phyloP scores from a whole-genome alignment of 164 flowering plant genomes.

The Chimonanthus salicifolius region DNA sequence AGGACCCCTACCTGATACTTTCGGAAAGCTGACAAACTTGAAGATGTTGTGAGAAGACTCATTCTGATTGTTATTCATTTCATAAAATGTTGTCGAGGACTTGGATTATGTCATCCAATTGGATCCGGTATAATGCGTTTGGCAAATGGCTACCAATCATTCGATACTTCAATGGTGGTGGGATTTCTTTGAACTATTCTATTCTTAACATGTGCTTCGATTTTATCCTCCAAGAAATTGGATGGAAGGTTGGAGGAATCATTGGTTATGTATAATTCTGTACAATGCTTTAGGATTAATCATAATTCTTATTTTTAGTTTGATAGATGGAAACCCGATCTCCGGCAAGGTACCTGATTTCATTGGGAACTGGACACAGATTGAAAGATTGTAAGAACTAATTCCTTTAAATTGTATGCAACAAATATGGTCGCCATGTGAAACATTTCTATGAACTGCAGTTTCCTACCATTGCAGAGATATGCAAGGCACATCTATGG shows the following conservation, averaged over 20 bases:
- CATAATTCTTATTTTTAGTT: conserved; percentile 41
- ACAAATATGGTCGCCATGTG: not conserved
- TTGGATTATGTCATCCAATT: too few species aligned
- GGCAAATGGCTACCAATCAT: too few species aligned
- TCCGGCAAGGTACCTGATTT: conserved; percentile 38
- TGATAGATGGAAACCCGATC: conserved; percentile 64
- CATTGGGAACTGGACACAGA: conserved; percentile 40
- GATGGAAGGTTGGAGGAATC: too few species aligned
- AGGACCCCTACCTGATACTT: conserved; percentile 41
- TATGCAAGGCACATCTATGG: conserved; percentile 76
- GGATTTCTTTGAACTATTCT: too few species aligned
- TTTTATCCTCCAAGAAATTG: too few species aligned
- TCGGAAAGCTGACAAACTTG: conserved; percentile 37
- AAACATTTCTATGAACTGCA: not conserved
- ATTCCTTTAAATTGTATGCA: not conserved
- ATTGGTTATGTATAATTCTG: too few species aligned
- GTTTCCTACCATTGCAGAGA: too few species aligned
- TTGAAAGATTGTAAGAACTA: conserved; percentile 50
- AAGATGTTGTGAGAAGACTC: conserved; percentile 39
- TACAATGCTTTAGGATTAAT: not conserved
- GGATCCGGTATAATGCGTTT: too few species aligned
- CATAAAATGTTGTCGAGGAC: not conserved
- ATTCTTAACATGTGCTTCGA: too few species aligned
- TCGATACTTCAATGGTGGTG: too few species aligned
- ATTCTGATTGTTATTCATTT: not conserved